Evolutionary conservation across 495 filamentous ascomycete species (phyloP).

Genomic region (Parathielavia appendiculata): DNA sequence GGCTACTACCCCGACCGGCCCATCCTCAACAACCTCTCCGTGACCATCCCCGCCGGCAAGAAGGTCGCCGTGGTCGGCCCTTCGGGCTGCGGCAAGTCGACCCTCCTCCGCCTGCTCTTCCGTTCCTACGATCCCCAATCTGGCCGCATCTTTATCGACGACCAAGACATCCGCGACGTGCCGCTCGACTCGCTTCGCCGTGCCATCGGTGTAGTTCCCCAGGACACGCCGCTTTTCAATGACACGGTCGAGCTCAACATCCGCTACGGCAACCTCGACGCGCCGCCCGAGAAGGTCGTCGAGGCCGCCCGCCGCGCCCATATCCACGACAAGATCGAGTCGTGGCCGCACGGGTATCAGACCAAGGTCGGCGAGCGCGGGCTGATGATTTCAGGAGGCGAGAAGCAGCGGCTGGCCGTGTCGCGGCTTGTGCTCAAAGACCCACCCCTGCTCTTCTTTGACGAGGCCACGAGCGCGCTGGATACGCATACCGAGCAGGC

Average conservation of each 20-base stretch:
- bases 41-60: constrained; percentile 91
- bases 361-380: constrained; percentile 94
- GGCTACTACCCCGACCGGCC: constrained; percentile 84
- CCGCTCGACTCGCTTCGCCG: constrained; percentile 74
- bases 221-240: constrained; percentile 96
- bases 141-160: constrained; percentile 86
- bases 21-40: constrained; percentile 75
- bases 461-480: constrained; percentile 93
- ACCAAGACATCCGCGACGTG: constrained; percentile 84
- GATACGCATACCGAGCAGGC: constrained; percentile 95
- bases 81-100: constrained; percentile 93
- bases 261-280: constrained; percentile 82
- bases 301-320: constrained; percentile 74
- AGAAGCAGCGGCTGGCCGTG: constrained; percentile 91
- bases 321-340: constrained; percentile 74
- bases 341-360: constrained; percentile 77
- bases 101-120: constrained; percentile 83
- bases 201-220: constrained; percentile 90
- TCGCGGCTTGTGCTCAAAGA: constrained; percentile 86
- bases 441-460: constrained; percentile 89
- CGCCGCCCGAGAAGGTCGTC: constrained; percentile 64
- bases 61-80: constrained; percentile 96
- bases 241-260: constrained; percentile 94
- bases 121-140: constrained; percentile 88
- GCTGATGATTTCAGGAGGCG: constrained; percentile 97